phyloP scores from a whole-genome alignment of 139 green algal genomes.

The Pycnococcus provasolii region DNA sequence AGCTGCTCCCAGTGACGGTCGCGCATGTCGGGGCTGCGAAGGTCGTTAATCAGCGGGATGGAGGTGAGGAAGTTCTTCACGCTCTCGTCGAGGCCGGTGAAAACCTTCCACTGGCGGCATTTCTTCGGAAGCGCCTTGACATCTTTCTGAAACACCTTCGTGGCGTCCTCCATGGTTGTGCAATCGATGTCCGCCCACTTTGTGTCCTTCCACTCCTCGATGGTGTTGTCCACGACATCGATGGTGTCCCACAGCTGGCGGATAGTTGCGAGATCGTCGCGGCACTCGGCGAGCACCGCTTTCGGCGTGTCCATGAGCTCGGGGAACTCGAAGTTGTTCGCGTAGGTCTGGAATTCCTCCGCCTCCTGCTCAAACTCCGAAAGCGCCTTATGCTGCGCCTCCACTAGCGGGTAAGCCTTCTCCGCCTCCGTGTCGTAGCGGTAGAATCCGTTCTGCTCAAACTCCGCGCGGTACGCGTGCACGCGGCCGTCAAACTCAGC shows the following conservation, averaged over 20 bases:
- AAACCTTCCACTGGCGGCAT: constrained; percentile 56
- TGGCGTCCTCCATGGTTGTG: constrained; percentile 68
- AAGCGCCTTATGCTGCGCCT: constrained; percentile 26
- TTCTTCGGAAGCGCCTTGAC: constrained; percentile 41
- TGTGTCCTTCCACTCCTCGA: constrained; percentile 54
- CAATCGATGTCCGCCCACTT: constrained; percentile 66
- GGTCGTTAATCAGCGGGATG: constrained; percentile 61
- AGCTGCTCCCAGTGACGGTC: constrained; percentile 66
- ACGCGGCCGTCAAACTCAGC: constrained; percentile 10
- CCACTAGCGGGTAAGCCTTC: constrained; percentile 51
- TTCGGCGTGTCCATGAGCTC: constrained; percentile 23
- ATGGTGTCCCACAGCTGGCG: constrained; percentile 68
- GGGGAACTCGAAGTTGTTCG: constrained; percentile 72
- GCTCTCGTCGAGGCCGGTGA: constrained; percentile 51
- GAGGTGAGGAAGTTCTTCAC: constrained; percentile 72
- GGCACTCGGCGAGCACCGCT: constrained; percentile 21
- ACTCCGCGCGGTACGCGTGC: constrained; percentile 29
- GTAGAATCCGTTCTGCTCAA: constrained; percentile 49
- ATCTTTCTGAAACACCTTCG: constrained; percentile 76
- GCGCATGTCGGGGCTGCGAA: constrained; percentile 60
- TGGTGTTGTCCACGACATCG: constrained; percentile 56
- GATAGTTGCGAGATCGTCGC: constrained; percentile 53
- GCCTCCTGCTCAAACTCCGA: constrained; percentile 31
- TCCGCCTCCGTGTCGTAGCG: constrained; percentile 48
- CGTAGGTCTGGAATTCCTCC: constrained; percentile 45